Evolutionary conservation across 148 eudicot species (phyloP).

Genomic region (Diospyros kaki): DNA sequence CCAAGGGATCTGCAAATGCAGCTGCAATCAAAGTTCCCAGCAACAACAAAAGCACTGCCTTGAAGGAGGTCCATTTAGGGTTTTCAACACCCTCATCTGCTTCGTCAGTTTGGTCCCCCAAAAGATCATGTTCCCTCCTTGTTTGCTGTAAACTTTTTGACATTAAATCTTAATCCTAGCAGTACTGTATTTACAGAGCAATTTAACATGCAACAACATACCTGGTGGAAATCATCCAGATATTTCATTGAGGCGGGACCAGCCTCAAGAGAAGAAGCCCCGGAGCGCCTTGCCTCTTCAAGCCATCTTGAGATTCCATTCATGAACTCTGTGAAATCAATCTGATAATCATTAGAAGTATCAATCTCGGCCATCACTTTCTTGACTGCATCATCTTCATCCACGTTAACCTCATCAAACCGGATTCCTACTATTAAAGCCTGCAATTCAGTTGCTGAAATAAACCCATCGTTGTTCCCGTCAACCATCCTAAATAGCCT

Average conservation of each 20-base stretch:
- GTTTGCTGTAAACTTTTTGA: slow-evolving; percentile 45
- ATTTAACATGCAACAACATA: slow-evolving; percentile 9
- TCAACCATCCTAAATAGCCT: slow-evolving; percentile 71
- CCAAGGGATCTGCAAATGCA: slow-evolving; percentile 87
- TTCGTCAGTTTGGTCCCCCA: slow-evolving; percentile 59
- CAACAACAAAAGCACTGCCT: slow-evolving; percentile 52
- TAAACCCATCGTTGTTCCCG: slow-evolving; percentile 26
- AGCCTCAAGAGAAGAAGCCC: slow-evolving; percentile 12
- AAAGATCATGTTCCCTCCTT: slow-evolving; percentile 47
- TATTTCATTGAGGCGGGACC: slow-evolving; percentile 32
- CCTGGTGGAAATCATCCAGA: slow-evolving; percentile 46
- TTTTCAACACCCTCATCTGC: slow-evolving; percentile 45
- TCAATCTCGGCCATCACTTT: slow-evolving; percentile 73
- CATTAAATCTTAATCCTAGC: neutral
- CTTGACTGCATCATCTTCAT: slow-evolving; percentile 43
- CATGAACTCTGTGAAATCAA: slow-evolving; percentile 49
- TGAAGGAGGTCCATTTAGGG: slow-evolving; percentile 42
- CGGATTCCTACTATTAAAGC: slow-evolving; percentile 70
- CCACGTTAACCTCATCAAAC: slow-evolving; percentile 47
- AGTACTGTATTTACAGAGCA: neutral
- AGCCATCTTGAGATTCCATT: slow-evolving; percentile 67
- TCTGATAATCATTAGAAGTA: slow-evolving; percentile 31
- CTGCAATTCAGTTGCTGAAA: slow-evolving; percentile 57
- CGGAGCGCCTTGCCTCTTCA: slow-evolving; percentile 27
- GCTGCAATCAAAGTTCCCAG: slow-evolving; percentile 72